These are phyloP conservation scores for Debaryomyces sp. DNA, from an alignment of 1,139 yeast species.

Conservation along the genomic window DNA sequence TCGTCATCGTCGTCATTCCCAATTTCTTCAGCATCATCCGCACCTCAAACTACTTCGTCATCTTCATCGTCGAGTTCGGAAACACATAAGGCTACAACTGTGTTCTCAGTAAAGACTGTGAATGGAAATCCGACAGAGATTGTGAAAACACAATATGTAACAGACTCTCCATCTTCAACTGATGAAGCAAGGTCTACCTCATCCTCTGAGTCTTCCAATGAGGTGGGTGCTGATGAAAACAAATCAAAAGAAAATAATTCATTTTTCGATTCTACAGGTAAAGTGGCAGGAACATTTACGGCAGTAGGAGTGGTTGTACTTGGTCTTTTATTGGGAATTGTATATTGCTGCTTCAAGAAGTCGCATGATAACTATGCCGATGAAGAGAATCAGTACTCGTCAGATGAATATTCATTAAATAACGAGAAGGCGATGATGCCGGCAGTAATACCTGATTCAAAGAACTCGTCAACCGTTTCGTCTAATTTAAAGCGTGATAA, in stretches of 20 bases:
- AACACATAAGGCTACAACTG: constrained; percentile 6
- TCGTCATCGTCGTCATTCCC: neutral
- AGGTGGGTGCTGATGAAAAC: constrained; percentile 9
- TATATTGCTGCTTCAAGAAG: constrained; percentile 39
- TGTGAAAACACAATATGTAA: constrained; percentile 25
- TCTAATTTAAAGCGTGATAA: constrained; percentile 33
- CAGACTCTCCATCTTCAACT: constrained; percentile 16
- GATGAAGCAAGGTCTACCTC: constrained; percentile 12
- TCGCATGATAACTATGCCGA: constrained; percentile 36
- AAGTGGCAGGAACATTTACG: constrained; percentile 74
- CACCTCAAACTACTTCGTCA: constrained; percentile 11
- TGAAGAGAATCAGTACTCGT: constrained; percentile 41
- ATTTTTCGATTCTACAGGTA: constrained; percentile 60
- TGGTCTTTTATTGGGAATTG: constrained; percentile 36
- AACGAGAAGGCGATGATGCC: constrained; percentile 23
- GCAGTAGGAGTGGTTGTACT: constrained; percentile 63
- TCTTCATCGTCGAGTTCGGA: constrained; percentile 7
- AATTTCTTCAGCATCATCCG: neutral
- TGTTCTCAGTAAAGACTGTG: constrained; percentile 28
- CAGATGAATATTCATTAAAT: constrained; percentile 31
- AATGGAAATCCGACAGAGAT: constrained; percentile 22
- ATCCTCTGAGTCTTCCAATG: constrained; percentile 9
- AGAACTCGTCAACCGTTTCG: constrained; percentile 18
- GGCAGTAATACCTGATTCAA: constrained; percentile 14
- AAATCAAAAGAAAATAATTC: constrained; percentile 22